phyloP scores from a whole-genome alignment of 768 basidiomycete species.

The Clathrus columnatus region DNA sequence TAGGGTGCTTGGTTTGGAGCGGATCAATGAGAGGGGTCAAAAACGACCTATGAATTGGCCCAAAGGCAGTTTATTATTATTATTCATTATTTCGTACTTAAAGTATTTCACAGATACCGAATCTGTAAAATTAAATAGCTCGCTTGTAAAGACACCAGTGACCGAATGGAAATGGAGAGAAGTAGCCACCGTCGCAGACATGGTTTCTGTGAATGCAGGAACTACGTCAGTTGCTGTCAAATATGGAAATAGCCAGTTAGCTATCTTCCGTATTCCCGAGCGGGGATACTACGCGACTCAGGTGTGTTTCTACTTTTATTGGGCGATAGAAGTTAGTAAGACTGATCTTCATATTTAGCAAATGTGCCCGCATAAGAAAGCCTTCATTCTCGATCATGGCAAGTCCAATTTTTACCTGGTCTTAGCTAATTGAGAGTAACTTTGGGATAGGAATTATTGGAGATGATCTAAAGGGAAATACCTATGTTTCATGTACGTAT shows the following conservation, averaged over 20 bases:
- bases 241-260: slow-evolving; percentile 58
- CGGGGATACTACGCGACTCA: slow-evolving; percentile 58
- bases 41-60: slow-evolving; percentile 62
- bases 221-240: slow-evolving; percentile 45
- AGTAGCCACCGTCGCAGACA: slow-evolving; percentile 39
- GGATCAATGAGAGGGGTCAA: slow-evolving; percentile 54
- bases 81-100: not conserved
- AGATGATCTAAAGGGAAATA: slow-evolving; percentile 46
- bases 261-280: slow-evolving; percentile 54
- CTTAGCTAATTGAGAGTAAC: not conserved
- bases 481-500: slow-evolving; percentile 40
- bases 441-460: slow-evolving; percentile 40
- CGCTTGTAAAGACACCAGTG: slow-evolving; percentile 35
- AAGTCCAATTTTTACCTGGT: not conserved
- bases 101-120: not conserved
- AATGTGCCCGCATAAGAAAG: slow-evolving; percentile 43
- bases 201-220: slow-evolving; percentile 36
- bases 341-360: slow-evolving; percentile 14
- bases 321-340: not conserved
- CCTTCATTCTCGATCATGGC: slow-evolving; percentile 64
- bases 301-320: slow-evolving; percentile 26
- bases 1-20: slow-evolving; percentile 35
- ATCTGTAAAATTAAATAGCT: slow-evolving; percentile 34
- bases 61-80: slow-evolving; percentile 32
- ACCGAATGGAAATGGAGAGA: slow-evolving; percentile 48